Percentiles rank a stretch among this genome's conserved stretches.
phyloP scores from a whole-genome alignment of 1,139 yeast species.

The Yamadazyma diospyri region DNA sequence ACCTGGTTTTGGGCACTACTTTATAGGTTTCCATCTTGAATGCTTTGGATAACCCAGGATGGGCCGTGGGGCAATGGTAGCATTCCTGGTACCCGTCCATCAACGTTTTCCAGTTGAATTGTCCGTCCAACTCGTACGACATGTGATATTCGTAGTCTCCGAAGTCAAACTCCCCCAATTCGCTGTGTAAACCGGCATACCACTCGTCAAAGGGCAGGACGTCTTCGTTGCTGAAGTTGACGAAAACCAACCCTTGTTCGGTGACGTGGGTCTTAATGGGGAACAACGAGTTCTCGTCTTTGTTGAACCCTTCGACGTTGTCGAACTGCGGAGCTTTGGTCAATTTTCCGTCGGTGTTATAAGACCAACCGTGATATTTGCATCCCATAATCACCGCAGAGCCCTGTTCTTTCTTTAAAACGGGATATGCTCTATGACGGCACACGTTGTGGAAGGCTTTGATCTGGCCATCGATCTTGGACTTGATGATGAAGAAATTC shows the following conservation, averaged over 20 bases:
- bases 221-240: slow-evolving; percentile 41
- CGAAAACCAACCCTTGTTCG: slow-evolving; percentile 53
- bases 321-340: slow-evolving; percentile 63
- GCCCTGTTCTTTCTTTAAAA: slow-evolving; percentile 56
- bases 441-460: slow-evolving; percentile 64
- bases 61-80: slow-evolving; percentile 65
- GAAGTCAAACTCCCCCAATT: slow-evolving; percentile 56
- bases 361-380: slow-evolving; percentile 66
- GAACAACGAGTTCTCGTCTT: slow-evolving; percentile 52
- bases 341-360: slow-evolving; percentile 53
- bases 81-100: slow-evolving; percentile 70
- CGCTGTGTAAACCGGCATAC: slow-evolving; percentile 47
- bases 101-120: slow-evolving; percentile 63
- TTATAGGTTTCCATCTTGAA: slow-evolving; percentile 63
- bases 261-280: slow-evolving; percentile 54
- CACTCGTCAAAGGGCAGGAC: slow-evolving; percentile 46
- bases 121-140: slow-evolving; percentile 63
- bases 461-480: slow-evolving; percentile 45
- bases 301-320: slow-evolving; percentile 53
- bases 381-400: slow-evolving; percentile 55
- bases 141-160: slow-evolving; percentile 59
- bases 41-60: slow-evolving; percentile 55
- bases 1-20: slow-evolving; percentile 55
- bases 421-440: slow-evolving; percentile 63
- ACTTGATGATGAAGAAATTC: slow-evolving; percentile 53